Evolutionary conservation across 192 early-diverging fungal genomes (phyloP), one percentile per base, ranked within the genome.

Genomic region (Mortierella antarctica): DNA sequence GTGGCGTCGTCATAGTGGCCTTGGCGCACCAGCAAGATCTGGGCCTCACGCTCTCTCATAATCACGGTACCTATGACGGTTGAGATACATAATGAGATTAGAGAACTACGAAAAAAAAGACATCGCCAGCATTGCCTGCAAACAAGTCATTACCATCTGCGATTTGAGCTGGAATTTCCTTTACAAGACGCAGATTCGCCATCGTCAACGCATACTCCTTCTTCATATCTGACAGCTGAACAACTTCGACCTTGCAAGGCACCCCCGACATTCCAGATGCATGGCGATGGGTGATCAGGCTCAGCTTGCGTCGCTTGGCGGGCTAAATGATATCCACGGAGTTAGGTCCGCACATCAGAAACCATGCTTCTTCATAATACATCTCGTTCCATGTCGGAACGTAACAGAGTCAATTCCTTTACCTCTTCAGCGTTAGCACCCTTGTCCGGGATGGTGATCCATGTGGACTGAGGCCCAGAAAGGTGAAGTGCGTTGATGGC

Each of bases 401-500:
- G 9, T 1, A 8, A 1, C 31, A 52, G 10, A 6, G 52, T 15
- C 44, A 10, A 1, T 10, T 12, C 21, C 5, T 40, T 23, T 65
- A 77, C 74, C 56, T 77, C 73, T 6, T 57, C 57, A 7, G 39
- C 12, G 18, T 64, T 61, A 5, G 17, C 17, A 7, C 49, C 68
- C 10, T 14, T 39, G 7, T 23, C 17, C 6, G 58, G 4, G 55
- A 80, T 56, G 13, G 70, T 53, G 1, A 80, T 61, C 77, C 77
- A 80, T 5, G 67, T 50, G 14, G 71, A 72, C 9, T 52, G 44
- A 6, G 77, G 54, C 5, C 62, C 77, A 13, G 70, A 59, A 10
- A 72, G 44, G n/a, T 80, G 65, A 18, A 80, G 70, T 11, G 70
- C 52, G 47, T 80, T 80, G 44, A 80, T 80, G 21, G 77, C 69